Percentiles rank a stretch among this genome's conserved stretches.
These are phyloP conservation scores for Calamus simplicifolius DNA, from an alignment of 176 grass and related monocot species.

Conservation along the genomic window DNA sequence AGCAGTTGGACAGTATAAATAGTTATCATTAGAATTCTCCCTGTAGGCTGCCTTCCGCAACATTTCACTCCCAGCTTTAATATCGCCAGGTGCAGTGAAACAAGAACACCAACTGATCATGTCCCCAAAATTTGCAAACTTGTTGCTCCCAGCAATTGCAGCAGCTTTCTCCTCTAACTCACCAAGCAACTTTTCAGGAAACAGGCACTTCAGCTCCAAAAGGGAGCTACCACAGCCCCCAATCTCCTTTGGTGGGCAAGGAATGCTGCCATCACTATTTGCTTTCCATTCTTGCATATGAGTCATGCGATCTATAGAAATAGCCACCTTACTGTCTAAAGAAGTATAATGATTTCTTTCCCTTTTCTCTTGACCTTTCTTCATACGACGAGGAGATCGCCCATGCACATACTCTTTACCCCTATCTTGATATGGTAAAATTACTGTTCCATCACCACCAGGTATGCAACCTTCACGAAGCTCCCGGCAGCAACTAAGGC, in stretches of 20 bases:
- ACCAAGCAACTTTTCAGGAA: slow-evolving; percentile 33
- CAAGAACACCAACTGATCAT: slow-evolving; percentile 29
- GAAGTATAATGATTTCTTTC: neutral
- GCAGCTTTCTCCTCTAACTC: slow-evolving; percentile 46
- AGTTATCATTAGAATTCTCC: slow-evolving; percentile 61
- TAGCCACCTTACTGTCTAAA: neutral
- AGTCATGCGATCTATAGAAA: neutral
- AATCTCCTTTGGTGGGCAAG: slow-evolving; percentile 61
- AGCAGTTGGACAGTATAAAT: slow-evolving; percentile 54
- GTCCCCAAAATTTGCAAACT: slow-evolving; percentile 10
- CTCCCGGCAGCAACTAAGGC: slow-evolving; percentile 60
- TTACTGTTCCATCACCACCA: slow-evolving; percentile 38
- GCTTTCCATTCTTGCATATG: slow-evolving; percentile 34
- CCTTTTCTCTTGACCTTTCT: neutral
- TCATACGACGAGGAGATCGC: neutral
- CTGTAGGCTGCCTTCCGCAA: slow-evolving; percentile 42
- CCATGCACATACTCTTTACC: slow-evolving; percentile 40
- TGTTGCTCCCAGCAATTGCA: slow-evolving; percentile 21
- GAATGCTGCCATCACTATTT: slow-evolving; percentile 59
- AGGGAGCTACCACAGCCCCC: slow-evolving; percentile 47
- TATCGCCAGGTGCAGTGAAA: slow-evolving; percentile 13
- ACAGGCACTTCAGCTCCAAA: slow-evolving; percentile 46
- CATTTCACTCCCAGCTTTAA: slow-evolving; percentile 19
- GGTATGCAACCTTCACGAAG: slow-evolving; percentile 49
- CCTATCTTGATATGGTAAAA: slow-evolving; percentile 13